phyloP scores from a whole-genome alignment of 2,329 filamentous ascomycete genomes.

The Trichophyton schoenleinii region DNA sequence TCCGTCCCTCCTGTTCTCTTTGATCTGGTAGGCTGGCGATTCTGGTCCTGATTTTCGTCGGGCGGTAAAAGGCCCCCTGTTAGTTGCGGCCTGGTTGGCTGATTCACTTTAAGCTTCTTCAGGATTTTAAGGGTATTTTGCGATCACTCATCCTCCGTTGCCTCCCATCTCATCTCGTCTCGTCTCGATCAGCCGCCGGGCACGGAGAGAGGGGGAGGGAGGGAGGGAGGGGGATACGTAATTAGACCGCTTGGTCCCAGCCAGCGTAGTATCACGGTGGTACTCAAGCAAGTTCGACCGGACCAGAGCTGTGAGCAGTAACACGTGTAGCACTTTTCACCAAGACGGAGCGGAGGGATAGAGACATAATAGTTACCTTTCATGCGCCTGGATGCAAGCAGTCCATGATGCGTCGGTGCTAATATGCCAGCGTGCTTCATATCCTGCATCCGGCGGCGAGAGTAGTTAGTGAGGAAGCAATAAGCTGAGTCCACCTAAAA shows the following conservation, averaged over 20 bases:
- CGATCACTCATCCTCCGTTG: neutral
- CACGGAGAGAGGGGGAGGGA: neutral
- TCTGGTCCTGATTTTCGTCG: neutral
- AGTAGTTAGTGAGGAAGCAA: no score
- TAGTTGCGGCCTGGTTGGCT: neutral
- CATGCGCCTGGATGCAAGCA: neutral
- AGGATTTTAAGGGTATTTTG: neutral
- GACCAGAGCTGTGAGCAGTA: neutral
- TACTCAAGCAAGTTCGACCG: neutral
- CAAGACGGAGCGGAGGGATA: neutral
- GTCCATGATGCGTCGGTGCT: neutral
- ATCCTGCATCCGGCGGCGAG: neutral
- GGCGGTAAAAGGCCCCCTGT: no score
- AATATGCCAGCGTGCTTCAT: neutral
- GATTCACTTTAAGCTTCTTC: neutral
- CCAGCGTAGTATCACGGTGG: neutral
- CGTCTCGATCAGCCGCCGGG: neutral
- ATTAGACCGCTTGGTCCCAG: neutral
- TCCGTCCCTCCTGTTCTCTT: neutral
- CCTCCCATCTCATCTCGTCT: neutral
- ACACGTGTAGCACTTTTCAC: neutral
- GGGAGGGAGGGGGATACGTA: neutral
- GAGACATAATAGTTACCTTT: neutral
- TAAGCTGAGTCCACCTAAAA: neutral
- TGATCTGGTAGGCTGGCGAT: neutral